These are phyloP conservation scores for Acidiella bohemica DNA, from an alignment of 495 filamentous ascomycete genomes.

Conservation along the genomic window DNA sequence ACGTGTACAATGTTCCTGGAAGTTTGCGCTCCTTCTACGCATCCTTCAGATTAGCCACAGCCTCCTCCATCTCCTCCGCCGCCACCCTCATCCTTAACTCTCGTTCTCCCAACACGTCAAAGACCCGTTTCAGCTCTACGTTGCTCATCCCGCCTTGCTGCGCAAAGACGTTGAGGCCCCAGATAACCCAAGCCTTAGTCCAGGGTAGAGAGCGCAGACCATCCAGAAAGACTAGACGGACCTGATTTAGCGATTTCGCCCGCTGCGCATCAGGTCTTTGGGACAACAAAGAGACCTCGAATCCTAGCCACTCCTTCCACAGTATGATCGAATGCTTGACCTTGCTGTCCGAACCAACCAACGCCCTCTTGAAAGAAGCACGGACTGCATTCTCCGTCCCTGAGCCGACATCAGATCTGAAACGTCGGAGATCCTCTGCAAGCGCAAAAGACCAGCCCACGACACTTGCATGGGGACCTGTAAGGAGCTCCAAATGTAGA, in stretches of 20 bases:
- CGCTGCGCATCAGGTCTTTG: not conserved
- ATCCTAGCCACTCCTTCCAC: constrained; percentile 23
- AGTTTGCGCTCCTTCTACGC: too few species aligned
- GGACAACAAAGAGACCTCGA: constrained; percentile 13
- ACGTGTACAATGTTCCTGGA: too few species aligned
- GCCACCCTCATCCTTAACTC: constrained; percentile 39
- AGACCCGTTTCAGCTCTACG: constrained; percentile 34
- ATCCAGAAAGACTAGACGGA: constrained; percentile 24
- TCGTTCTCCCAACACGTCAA: constrained; percentile 40
- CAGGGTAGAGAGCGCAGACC: constrained; percentile 26
- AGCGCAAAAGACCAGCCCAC: constrained; percentile 55
- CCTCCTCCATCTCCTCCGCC: constrained; percentile 27
- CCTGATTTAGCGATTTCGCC: constrained; percentile 7
- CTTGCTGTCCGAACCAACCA: constrained; percentile 14
- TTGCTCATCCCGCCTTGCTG: constrained; percentile 25
- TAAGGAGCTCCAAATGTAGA: constrained; percentile 36
- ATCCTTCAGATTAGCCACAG: not conserved
- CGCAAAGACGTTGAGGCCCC: constrained; percentile 19
- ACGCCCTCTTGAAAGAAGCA: constrained; percentile 18
- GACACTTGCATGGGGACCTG: constrained; percentile 20
- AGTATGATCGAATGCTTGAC: constrained; percentile 18
- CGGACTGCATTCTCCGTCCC: constrained; percentile 23
- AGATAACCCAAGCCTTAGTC: constrained; percentile 34
- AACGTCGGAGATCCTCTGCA: constrained; percentile 37
- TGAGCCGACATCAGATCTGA: constrained; percentile 1